Base-by-base conservation (phyloP, 2,329 filamentous ascomycete genomes). In the Colletotrichum plurivorum region DNA sequence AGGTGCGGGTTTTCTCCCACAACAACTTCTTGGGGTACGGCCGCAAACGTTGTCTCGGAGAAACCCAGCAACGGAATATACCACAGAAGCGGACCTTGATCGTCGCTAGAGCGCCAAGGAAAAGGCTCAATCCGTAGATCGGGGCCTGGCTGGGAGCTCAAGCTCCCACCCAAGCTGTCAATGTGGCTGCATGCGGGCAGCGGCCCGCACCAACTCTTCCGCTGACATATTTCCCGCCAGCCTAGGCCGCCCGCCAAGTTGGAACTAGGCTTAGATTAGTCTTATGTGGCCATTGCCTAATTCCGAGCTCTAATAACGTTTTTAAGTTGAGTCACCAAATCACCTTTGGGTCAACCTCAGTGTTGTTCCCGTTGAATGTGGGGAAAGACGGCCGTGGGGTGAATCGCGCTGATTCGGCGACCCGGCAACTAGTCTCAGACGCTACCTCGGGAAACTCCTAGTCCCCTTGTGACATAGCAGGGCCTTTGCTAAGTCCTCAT, bases 11-110 rank as follows among this genome's bases (percentile, higher is more conserved):
- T 36, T 8, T 3, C 31, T 36, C 31, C 10, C 31, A 36, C 31
- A 10, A 36, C 31, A 10, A 9, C 31, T 3, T 10, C 31, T 36
- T 36, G 31, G 10, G 31, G 43, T 66, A 60, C 66, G 62, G 55
- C 67, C 62, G 67, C 62, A 69, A 69, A 66, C 67, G 55, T 48
- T 60, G 55, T 69, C 67, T 56, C 62, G 36, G 62, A 56, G 49
- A 31, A 43, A 31, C 18, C 62, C 55, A 61, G 55, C 56, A 51
- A 55, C 49, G 55, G 62, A 67, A 56, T 16, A 20, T 46, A 2
- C 51, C 56, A 46, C 12, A 45, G n/a, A 16, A 27, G 15, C 31
- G 20, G 55, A 25, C 31, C 51, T 43, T 20, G 51, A 39, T 39
- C 43, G 6, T 46, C 55, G 45, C 13, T 20, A 16, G 8, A 10